Percentiles rank a stretch among this genome's conserved stretches.
phyloP scores from a whole-genome alignment of 164 flowering plant species.

The Chimonanthus salicifolius region DNA sequence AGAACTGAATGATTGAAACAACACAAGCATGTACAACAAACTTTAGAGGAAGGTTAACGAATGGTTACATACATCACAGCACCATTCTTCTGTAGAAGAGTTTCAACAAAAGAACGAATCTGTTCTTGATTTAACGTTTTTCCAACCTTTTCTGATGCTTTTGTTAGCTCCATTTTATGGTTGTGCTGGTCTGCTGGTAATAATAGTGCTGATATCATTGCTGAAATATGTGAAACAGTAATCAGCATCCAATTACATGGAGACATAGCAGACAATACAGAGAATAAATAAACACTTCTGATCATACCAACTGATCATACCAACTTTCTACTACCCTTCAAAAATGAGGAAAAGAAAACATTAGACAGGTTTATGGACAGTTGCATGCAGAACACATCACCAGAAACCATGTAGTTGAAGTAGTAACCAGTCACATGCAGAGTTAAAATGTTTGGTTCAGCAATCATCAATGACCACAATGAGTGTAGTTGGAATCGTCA shows the following conservation, averaged over 20 bases:
- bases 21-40: neutral
- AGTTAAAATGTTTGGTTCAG: no score
- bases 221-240: conserved; percentile 39
- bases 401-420: no score
- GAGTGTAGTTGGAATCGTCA: no score
- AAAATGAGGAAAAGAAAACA: no score
- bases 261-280: neutral
- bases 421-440: no score
- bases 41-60: neutral
- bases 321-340: no score
- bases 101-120: conserved; percentile 48
- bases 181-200: conserved; percentile 26
- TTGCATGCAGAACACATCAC: no score
- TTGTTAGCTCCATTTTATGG: conserved; percentile 30
- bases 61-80: conserved; percentile 48
- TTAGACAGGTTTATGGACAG: no score
- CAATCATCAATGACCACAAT: no score
- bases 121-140: conserved; percentile 56
- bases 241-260: neutral
- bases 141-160: conserved; percentile 62
- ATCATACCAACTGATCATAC: no score
- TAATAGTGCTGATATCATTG: conserved; percentile 42
- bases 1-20: neutral
- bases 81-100: conserved; percentile 43
- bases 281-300: no score